Conservation (phyloP, 768 basidiomycete species). For the Podaxis sp. region DNA sequence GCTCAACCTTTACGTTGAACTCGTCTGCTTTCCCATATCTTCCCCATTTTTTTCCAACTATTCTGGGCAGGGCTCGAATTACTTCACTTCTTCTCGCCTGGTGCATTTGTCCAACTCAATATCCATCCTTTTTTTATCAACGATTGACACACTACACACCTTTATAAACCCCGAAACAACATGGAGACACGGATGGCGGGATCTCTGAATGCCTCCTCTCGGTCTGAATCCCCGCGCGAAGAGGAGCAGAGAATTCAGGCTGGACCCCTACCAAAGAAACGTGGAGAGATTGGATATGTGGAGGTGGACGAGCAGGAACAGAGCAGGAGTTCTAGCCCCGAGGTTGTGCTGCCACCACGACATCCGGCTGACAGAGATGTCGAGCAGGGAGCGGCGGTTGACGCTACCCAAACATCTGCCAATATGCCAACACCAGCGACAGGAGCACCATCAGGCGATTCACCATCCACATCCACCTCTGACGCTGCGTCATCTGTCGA, state of each 20-base stretch:
- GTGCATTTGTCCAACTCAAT: neutral
- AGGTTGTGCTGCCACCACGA: slow-evolving; percentile 35
- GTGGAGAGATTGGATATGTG: slow-evolving; percentile 64
- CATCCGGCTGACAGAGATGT: slow-evolving; percentile 48
- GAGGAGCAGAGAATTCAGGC: slow-evolving; percentile 46
- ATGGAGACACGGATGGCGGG: neutral
- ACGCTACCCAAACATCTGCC: neutral
- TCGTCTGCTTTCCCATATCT: neutral
- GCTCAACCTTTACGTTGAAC: neutral
- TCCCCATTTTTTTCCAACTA: neutral
- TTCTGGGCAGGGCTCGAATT: slow-evolving; percentile 7
- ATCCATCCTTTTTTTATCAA: neutral
- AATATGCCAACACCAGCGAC: neutral
- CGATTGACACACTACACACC: neutral
- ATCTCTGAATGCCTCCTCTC: neutral
- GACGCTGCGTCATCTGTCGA: slow-evolving; percentile 1
- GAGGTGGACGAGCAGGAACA: slow-evolving; percentile 32
- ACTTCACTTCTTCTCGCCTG: slow-evolving; percentile 7
- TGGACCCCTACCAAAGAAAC: slow-evolving; percentile 61
- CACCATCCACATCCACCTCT: neutral
- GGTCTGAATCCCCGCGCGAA: neutral
- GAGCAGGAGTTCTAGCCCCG: slow-evolving; percentile 15
- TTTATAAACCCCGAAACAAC: slow-evolving; percentile 2
- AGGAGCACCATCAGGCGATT: neutral
- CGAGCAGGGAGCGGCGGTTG: slow-evolving; percentile 21